These are phyloP conservation scores for Xylaria bambusicola DNA, from an alignment of 495 filamentous ascomycete genomes.

Conservation along the genomic window DNA sequence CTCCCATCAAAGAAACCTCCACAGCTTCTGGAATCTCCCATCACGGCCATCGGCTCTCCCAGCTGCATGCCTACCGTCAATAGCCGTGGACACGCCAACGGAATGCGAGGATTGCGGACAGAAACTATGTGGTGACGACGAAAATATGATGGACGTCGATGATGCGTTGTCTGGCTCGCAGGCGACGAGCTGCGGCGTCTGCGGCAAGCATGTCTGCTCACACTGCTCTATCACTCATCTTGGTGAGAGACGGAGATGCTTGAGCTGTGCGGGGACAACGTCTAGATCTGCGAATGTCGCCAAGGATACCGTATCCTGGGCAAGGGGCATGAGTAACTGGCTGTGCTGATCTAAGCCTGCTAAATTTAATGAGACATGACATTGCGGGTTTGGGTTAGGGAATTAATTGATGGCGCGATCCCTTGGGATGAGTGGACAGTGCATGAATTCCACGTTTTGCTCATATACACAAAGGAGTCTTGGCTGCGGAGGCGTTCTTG, in stretches of 20 bases:
- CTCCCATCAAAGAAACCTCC: slow-evolving; percentile 42
- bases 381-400: too few relatives aligned
- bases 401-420: too few relatives aligned
- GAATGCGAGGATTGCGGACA: slow-evolving; percentile 49
- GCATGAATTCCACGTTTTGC: background rate
- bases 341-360: too few relatives aligned
- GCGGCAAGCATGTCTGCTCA: slow-evolving; percentile 50
- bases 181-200: slow-evolving; percentile 36
- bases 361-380: background rate
- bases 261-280: slow-evolving; percentile 40
- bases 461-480: background rate
- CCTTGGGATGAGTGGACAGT: background rate
- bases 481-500: background rate
- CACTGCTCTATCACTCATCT: slow-evolving; percentile 51
- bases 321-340: slow-evolving; percentile 12
- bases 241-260: slow-evolving; percentile 45
- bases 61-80: background rate
- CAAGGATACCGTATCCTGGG: background rate
- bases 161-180: slow-evolving; percentile 19
- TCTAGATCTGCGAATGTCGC: background rate
- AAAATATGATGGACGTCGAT: slow-evolving; percentile 35
- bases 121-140: slow-evolving; percentile 23
- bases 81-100: slow-evolving; percentile 21
- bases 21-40: slow-evolving; percentile 51
- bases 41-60: slow-evolving; percentile 14